Evolutionary conservation across 768 basidiomycete genomes (phyloP).

Genomic region (Cystobasidium ongulense): DNA sequence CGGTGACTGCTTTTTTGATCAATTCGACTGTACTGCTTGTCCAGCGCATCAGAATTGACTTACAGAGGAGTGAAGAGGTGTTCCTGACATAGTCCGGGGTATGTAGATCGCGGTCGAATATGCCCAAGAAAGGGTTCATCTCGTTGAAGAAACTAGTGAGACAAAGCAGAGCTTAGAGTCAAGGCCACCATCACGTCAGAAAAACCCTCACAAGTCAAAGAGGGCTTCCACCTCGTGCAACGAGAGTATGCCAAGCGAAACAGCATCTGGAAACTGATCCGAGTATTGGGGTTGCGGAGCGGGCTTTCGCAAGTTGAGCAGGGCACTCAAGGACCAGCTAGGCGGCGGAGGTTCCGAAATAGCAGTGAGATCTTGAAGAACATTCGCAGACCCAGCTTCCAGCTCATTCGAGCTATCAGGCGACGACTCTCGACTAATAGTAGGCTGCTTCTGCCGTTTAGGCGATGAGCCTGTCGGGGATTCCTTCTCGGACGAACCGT

Average conservation of each 20-base stretch:
- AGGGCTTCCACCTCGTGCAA: background rate
- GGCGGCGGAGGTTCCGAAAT: conserved; percentile 20
- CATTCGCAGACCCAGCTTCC: background rate
- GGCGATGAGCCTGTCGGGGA: background rate
- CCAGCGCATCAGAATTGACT: background rate
- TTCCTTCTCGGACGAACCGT: background rate
- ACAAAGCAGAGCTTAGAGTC: background rate
- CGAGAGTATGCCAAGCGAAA: background rate
- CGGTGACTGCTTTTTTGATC: background rate
- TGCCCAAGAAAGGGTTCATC: conserved; percentile 13
- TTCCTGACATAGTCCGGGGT: conserved; percentile 3
- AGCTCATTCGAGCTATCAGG: background rate
- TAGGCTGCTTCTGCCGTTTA: background rate
- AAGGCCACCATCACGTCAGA: background rate
- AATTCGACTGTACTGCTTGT: background rate
- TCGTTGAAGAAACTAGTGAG: background rate
- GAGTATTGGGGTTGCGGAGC: background rate
- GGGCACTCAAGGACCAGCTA: conserved; percentile 2
- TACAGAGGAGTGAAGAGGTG: conserved; percentile 1
- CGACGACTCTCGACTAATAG: background rate
- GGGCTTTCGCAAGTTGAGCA: background rate
- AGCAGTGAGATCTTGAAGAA: conserved; percentile 1
- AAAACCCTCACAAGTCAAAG: background rate
- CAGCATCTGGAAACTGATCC: conserved; percentile 18
- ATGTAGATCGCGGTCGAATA: conserved; percentile 6